These are phyloP conservation scores for Candida montana DNA, from an alignment of 805 yeast species.

Conservation along the genomic window DNA sequence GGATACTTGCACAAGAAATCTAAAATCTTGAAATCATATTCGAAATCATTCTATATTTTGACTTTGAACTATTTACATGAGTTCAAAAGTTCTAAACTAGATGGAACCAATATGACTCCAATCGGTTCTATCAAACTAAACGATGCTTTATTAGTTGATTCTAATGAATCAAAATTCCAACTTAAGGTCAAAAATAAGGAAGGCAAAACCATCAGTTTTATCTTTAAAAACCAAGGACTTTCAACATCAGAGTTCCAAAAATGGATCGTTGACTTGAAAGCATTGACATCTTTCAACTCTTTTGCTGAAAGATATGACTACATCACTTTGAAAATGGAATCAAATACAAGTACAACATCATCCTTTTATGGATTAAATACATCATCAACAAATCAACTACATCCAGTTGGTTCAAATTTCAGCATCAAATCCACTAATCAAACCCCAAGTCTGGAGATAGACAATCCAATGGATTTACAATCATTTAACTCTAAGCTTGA, in stretches of 20 bases:
- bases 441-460: conserved; percentile 22
- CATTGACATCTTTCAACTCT: conserved; percentile 39
- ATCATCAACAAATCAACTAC: conserved; percentile 7
- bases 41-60: conserved; percentile 81
- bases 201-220: conserved; percentile 71
- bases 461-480: conserved; percentile 18
- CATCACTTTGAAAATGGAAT: conserved; percentile 1
- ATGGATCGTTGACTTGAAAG: conserved; percentile 65
- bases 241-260: conserved; percentile 70
- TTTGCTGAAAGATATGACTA: conserved; percentile 17
- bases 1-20: conserved; percentile 85
- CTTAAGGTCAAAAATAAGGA: conserved; percentile 29
- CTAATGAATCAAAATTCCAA: conserved; percentile 61
- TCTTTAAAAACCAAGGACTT: conserved; percentile 61
- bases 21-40: conserved; percentile 80
- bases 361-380: background rate
- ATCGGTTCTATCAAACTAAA: conserved; percentile 73
- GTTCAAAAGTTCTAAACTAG: conserved; percentile 74
- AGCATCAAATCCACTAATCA: conserved; percentile 21
- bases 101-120: conserved; percentile 64
- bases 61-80: conserved; percentile 87
- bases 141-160: conserved; percentile 76
- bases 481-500: conserved; percentile 20
- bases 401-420: background rate
- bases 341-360: background rate